Conservation (phyloP, 2,329 filamentous ascomycete species). For the Trichoderma sp. region DNA sequence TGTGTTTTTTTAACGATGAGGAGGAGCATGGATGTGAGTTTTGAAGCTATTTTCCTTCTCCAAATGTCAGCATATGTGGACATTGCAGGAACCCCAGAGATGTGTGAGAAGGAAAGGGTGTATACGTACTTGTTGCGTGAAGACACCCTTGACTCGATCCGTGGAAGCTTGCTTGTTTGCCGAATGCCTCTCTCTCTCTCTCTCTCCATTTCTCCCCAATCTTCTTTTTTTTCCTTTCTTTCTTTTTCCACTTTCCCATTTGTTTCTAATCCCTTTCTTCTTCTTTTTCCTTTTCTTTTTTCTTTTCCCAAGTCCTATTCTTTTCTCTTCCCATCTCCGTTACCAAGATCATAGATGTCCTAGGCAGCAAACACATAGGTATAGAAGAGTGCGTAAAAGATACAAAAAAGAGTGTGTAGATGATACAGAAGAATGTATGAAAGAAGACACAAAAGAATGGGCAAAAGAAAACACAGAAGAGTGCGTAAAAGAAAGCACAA, state of each 20-base stretch:
- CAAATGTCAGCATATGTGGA: not conserved
- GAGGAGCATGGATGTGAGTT: not conserved
- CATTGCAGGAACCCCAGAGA: not conserved
- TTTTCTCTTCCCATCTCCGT: not conserved
- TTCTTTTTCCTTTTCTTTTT: too few species aligned
- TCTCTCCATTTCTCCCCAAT: not conserved
- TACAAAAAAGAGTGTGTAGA: not conserved
- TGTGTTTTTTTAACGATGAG: not conserved
- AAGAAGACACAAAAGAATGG: not conserved
- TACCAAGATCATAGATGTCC: too few species aligned
- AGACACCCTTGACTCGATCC: not conserved
- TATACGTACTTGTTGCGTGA: not conserved
- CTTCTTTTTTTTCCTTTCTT: too few species aligned
- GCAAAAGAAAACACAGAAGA: too few species aligned
- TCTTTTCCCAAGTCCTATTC: not conserved
- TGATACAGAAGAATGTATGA: too few species aligned
- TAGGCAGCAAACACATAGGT: not conserved
- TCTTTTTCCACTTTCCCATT: too few species aligned
- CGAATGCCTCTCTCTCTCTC: not conserved
- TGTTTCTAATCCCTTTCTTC: too few species aligned
- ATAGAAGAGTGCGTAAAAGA: too few species aligned
- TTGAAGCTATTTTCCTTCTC: too few species aligned
- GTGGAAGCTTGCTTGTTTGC: not conserved
- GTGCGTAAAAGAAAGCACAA: rapidly evolving
- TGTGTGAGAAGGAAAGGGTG: not conserved